Evolutionary conservation across 2,329 filamentous ascomycete species (phyloP).

Genomic region (Exserohilum turcica): DNA sequence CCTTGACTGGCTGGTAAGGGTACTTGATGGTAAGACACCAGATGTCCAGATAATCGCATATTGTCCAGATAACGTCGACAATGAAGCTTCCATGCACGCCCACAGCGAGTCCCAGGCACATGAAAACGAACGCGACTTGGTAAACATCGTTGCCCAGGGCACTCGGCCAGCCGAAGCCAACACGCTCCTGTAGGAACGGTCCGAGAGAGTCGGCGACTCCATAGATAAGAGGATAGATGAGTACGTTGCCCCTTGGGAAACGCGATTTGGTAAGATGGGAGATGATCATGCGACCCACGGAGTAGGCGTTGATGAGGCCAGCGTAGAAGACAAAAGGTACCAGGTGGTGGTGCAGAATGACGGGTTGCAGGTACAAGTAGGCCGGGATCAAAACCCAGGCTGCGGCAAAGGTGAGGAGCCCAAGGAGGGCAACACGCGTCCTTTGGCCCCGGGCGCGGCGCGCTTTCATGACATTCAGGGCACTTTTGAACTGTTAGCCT

Average conservation of each 20-base stretch:
- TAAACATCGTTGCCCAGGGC: constrained; percentile 67
- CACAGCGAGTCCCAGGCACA: constrained; percentile 79
- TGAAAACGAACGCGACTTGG: constrained; percentile 89
- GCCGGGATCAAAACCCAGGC: constrained; percentile 77
- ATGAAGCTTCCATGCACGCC: constrained; percentile 98
- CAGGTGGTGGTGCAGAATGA: constrained; percentile 80
- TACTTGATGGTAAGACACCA: constrained; percentile 99
- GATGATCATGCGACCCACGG: constrained; percentile 93
- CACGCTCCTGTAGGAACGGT: constrained; percentile 61
- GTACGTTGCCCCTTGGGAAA: constrained; percentile 90
- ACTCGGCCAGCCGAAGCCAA: constrained; percentile 54
- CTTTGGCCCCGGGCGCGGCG: constrained; percentile 75
- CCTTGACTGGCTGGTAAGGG: constrained; percentile 56
- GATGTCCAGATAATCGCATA: constrained; percentile 97
- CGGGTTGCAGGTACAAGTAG: constrained; percentile 84
- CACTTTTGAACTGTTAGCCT: constrained; percentile 52
- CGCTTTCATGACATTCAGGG: constrained; percentile 81
- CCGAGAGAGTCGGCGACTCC: constrained; percentile 83
- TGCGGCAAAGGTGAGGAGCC: constrained; percentile 78
- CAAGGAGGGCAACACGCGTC: constrained; percentile 75
- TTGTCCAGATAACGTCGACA: constrained; percentile 94
- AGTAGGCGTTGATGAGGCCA: constrained; percentile 90
- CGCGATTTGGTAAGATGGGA: constrained; percentile 85
- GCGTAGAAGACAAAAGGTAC: constrained; percentile 89
- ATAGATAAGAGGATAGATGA: constrained; percentile 75